Percentiles rank a stretch among this genome's conserved stretches.
phyloP scores from a whole-genome alignment of 371 early-diverging fungal genomes.

The Blakeslea trispora region DNA sequence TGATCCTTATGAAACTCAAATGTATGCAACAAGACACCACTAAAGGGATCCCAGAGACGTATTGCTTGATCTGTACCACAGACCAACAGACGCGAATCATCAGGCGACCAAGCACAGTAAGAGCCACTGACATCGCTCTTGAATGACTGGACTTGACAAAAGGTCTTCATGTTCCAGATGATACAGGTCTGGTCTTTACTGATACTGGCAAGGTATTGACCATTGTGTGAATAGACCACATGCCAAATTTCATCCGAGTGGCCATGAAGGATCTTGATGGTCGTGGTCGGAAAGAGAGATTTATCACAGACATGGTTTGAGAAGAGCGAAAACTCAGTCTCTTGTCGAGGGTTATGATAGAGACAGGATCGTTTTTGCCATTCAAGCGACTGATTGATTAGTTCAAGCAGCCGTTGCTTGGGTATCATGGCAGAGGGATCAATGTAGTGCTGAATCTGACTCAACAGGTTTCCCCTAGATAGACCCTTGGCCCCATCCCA shows the following conservation, averaged over 20 bases:
- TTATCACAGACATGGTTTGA: slow-evolving; percentile 79
- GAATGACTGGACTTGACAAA: slow-evolving; percentile 34
- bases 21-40: slow-evolving; percentile 55
- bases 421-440: slow-evolving; percentile 89
- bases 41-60: slow-evolving; percentile 80
- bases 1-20: slow-evolving; percentile 68
- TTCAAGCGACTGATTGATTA: slow-evolving; percentile 81
- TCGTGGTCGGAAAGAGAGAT: slow-evolving; percentile 49
- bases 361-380: slow-evolving; percentile 78
- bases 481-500: slow-evolving; percentile 82
- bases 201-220: slow-evolving; percentile 85
- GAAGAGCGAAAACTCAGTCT: slow-evolving; percentile 60
- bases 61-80: slow-evolving; percentile 79
- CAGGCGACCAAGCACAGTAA: slow-evolving; percentile 91
- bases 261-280: slow-evolving; percentile 67
- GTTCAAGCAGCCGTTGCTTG: slow-evolving; percentile 70
- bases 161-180: slow-evolving; percentile 81
- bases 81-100: slow-evolving; percentile 74
- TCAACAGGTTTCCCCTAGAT: slow-evolving; percentile 69
- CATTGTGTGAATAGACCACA: slow-evolving; percentile 86
- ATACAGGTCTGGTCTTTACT: slow-evolving; percentile 86
- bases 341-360: slow-evolving; percentile 76
- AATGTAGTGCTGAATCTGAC: slow-evolving; percentile 73
- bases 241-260: slow-evolving; percentile 97
- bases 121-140: slow-evolving; percentile 67